phyloP scores from a whole-genome alignment of 176 grass and related monocot species.

The Puya raimondii region DNA sequence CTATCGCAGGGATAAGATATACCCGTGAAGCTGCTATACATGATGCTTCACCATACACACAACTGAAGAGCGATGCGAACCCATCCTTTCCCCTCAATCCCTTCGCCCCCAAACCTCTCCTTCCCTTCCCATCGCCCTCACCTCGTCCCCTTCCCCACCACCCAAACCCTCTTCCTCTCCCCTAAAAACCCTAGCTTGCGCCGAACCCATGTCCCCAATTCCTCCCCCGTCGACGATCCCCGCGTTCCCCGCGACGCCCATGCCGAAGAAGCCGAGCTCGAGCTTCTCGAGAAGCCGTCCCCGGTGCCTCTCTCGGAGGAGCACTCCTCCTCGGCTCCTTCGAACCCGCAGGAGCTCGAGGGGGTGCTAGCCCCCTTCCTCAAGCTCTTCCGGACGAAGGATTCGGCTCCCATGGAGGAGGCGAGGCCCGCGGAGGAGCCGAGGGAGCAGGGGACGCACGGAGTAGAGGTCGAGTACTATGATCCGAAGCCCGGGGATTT shows the following conservation, averaged over 20 bases:
- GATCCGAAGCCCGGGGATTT: constrained; percentile 70
- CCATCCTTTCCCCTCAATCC: background rate
- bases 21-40: too few relatives aligned
- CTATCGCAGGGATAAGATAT: too few relatives aligned
- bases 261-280: constrained; percentile 1
- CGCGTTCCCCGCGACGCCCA: constrained; percentile 28
- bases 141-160: background rate
- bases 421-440: background rate
- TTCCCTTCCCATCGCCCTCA: background rate
- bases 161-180: background rate
- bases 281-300: constrained; percentile 15
- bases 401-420: constrained; percentile 2
- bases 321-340: background rate
- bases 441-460: background rate
- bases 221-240: constrained; percentile 19
- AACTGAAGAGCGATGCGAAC: background rate
- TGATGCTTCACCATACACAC: too few relatives aligned
- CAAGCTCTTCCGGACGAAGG: constrained; percentile 21
- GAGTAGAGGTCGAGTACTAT: constrained; percentile 26
- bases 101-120: background rate
- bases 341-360: background rate
- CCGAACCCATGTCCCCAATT: constrained; percentile 2
- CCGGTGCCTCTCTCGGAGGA: background rate
- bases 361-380: constrained; percentile 15
- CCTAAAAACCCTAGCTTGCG: background rate